These are phyloP conservation scores for Tremellales sp. DNA, from an alignment of 1,284 basidiomycete genomes.

Conservation along the genomic window DNA sequence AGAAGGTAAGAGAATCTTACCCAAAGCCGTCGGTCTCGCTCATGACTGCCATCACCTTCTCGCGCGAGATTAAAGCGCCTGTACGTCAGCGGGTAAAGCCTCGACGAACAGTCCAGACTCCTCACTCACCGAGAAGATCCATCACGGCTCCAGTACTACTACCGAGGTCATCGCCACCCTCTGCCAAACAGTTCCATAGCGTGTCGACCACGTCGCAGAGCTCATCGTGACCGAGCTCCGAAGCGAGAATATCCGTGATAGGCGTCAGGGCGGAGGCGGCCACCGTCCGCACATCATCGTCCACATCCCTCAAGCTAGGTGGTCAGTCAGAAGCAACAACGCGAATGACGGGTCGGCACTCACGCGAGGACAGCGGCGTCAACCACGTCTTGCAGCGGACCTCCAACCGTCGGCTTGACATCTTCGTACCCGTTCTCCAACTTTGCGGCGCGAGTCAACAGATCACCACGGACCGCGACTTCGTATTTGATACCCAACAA, in stretches of 20 bases:
- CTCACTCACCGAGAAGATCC: slow-evolving; percentile 75
- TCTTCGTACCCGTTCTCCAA: slow-evolving; percentile 30
- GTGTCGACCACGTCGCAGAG: slow-evolving; percentile 72
- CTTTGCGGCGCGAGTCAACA: slow-evolving; percentile 56
- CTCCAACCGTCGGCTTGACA: slow-evolving; percentile 23
- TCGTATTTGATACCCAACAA: slow-evolving; percentile 96
- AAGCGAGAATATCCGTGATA: slow-evolving; percentile 73
- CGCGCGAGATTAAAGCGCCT: slow-evolving; percentile 31
- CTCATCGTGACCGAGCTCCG: slow-evolving; percentile 63
- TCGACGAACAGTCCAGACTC: neutral
- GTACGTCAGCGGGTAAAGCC: neutral
- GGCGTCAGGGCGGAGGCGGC: slow-evolving; percentile 90
- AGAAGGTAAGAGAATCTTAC: neutral
- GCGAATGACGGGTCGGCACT: slow-evolving; percentile 28
- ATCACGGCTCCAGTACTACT: slow-evolving; percentile 96
- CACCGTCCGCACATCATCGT: slow-evolving; percentile 95
- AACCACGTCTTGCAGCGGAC: slow-evolving; percentile 65
- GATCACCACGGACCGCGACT: slow-evolving; percentile 83
- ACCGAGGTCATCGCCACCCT: slow-evolving; percentile 94
- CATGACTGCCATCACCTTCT: slow-evolving; percentile 30
- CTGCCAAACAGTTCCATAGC: slow-evolving; percentile 84
- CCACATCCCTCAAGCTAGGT: slow-evolving; percentile 79
- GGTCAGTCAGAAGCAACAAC: slow-evolving; percentile 1
- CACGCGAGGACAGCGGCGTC: slow-evolving; percentile 83
- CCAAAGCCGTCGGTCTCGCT: neutral